A percentile compares a stretch with the other conserved stretches of the same genome.
Evolutionary conservation across 768 basidiomycete genomes (phyloP).

Genomic region (Termitomyces sp.): DNA sequence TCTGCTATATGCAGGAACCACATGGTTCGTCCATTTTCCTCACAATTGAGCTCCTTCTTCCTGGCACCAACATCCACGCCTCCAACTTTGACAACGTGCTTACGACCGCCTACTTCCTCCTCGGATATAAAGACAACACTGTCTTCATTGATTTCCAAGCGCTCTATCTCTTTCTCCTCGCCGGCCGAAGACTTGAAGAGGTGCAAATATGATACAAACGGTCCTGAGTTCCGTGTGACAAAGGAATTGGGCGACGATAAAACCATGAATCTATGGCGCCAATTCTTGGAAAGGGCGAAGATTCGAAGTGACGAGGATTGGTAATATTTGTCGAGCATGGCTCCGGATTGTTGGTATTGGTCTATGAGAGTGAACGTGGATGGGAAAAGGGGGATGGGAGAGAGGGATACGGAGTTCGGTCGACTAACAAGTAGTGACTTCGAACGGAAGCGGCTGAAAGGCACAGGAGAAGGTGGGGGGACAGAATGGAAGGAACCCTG

Average conservation of each 20-base stretch:
- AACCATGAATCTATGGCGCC: constrained; percentile 64
- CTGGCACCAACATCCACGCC: constrained; percentile 55
- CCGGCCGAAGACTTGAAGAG: constrained; percentile 61
- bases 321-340: constrained; percentile 63
- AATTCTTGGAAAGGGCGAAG: constrained; percentile 69
- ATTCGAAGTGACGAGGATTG: constrained; percentile 66
- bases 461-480: constrained; percentile 19
- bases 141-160: constrained; percentile 72
- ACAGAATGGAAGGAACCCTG: constrained; percentile 33
- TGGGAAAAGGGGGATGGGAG: constrained; percentile 60
- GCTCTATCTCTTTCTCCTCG: constrained; percentile 69
- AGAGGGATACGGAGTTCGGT: constrained; percentile 31
- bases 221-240: constrained; percentile 31
- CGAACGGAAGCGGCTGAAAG: constrained; percentile 31
- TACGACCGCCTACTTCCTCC: constrained; percentile 41
- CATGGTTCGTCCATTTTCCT: constrained; percentile 53
- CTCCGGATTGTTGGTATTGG: constrained; percentile 50
- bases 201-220: constrained; percentile 60
- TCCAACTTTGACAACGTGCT: constrained; percentile 64
- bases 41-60: constrained; percentile 39
- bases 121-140: constrained; percentile 76
- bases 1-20: constrained; percentile 72
- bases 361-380: constrained; percentile 46
- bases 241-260: constrained; percentile 46
- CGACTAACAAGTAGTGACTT: constrained; percentile 33